A percentile compares a stretch with the other conserved stretches of the same genome.
Evolutionary conservation across 805 yeast species (phyloP).

Genomic region (Lachancea meyersii): DNA sequence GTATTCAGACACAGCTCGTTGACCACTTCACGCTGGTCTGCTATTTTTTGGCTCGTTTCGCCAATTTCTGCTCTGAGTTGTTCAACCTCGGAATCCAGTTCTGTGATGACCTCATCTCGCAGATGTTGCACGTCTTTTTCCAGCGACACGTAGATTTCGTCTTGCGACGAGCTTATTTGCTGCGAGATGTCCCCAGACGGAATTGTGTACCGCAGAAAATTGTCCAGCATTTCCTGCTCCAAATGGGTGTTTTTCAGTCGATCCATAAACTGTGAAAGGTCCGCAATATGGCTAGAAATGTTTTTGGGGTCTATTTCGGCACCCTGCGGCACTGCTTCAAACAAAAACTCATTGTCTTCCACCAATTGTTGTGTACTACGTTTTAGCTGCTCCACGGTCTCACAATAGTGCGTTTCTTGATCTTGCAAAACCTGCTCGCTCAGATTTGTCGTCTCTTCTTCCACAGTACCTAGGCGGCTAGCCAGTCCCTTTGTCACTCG

Average conservation of each 20-base stretch:
- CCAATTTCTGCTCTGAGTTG: constrained; percentile 16
- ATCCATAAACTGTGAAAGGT: constrained; percentile 20
- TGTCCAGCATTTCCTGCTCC: constrained; percentile 31
- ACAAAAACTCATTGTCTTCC: constrained; percentile 21
- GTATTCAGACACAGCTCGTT: constrained; percentile 22
- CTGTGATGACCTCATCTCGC: constrained; percentile 16
- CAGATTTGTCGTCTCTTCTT: constrained; percentile 13
- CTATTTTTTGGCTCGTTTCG: constrained; percentile 14
- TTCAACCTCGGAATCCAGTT: constrained; percentile 18
- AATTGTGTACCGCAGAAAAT: constrained; percentile 27
- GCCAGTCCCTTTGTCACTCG: neutral
- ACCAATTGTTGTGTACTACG: constrained; percentile 19
- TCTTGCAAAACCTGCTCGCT: constrained; percentile 17
- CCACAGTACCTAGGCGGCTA: constrained; percentile 12
- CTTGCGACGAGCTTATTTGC: constrained; percentile 20
- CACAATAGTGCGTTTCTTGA: constrained; percentile 19
- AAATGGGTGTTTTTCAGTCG: constrained; percentile 23
- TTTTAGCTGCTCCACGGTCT: constrained; percentile 19
- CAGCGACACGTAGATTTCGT: constrained; percentile 19
- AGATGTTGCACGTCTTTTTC: constrained; percentile 19
- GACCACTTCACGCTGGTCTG: constrained; percentile 18
- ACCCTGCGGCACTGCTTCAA: neutral
- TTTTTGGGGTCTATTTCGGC: constrained; percentile 15
- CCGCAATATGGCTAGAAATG: constrained; percentile 16
- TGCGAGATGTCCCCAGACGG: constrained; percentile 20